phyloP scores from a whole-genome alignment of 148 eudicot genomes.

The Tetragonia tetragonoides region DNA sequence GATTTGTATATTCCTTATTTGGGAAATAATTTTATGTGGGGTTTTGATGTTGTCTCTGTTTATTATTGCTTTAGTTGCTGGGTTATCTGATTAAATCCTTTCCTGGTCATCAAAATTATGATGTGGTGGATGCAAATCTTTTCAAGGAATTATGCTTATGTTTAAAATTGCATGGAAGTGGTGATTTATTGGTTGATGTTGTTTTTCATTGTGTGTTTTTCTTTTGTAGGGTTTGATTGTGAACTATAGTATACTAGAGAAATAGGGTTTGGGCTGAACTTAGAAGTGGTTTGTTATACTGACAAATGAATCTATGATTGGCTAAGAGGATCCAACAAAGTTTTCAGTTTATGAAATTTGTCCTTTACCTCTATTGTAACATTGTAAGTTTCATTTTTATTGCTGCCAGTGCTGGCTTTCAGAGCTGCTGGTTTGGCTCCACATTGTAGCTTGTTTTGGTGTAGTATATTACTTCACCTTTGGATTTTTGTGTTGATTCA shows the following conservation, averaged over 20 bases:
- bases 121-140: background rate
- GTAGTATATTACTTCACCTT: background rate
- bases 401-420: slow-evolving; percentile 7
- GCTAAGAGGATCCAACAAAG: slow-evolving; percentile 9
- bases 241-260: background rate
- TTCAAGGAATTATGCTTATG: slow-evolving; percentile 5
- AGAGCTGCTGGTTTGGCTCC: slow-evolving; percentile 9
- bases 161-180: slow-evolving; percentile 13
- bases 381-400: background rate
- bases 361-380: background rate
- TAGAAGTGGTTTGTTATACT: background rate
- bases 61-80: background rate
- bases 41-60: background rate
- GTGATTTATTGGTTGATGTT: background rate
- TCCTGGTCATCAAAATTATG: background rate
- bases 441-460: slow-evolving; percentile 6
- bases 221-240: background rate
- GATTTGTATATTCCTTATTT: background rate
- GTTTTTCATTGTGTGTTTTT: background rate
- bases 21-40: background rate
- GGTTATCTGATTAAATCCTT: slow-evolving; percentile 1
- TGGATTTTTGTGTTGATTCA: background rate
- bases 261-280: background rate
- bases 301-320: background rate
- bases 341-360: slow-evolving; percentile 8